These are phyloP conservation scores for Boletellus ananiceps DNA, from an alignment of 768 basidiomycete genomes.

Conservation along the genomic window DNA sequence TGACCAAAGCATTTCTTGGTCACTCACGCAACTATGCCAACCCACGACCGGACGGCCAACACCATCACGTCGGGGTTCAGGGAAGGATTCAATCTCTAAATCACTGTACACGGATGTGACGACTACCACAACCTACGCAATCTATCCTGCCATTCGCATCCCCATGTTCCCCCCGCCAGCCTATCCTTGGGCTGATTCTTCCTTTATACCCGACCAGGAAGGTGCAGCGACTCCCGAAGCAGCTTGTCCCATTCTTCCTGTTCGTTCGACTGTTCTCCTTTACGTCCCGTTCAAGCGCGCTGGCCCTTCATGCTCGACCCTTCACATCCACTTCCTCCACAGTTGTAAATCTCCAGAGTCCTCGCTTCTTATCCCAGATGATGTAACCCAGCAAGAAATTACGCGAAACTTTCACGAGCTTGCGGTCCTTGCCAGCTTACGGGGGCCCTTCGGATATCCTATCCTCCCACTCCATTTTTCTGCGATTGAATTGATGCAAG, in stretches of 20 bases:
- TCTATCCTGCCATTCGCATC: slow-evolving; percentile 41
- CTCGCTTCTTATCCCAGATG: slow-evolving; percentile 31
- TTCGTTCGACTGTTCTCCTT: slow-evolving; percentile 55
- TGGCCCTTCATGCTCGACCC: slow-evolving; percentile 41
- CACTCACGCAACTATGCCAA: slow-evolving; percentile 40
- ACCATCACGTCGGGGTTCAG: slow-evolving; percentile 26
- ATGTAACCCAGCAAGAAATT: slow-evolving; percentile 47
- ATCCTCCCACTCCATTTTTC: slow-evolving; percentile 70
- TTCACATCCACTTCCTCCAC: slow-evolving; percentile 60
- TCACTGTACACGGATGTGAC: slow-evolving; percentile 33
- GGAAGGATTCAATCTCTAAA: slow-evolving; percentile 29
- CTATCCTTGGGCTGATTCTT: slow-evolving; percentile 21
- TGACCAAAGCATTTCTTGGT: slow-evolving; percentile 57
- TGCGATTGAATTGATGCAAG: slow-evolving; percentile 60
- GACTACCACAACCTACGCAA: slow-evolving; percentile 44
- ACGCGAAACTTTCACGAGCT: slow-evolving; percentile 68
- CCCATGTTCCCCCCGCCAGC: slow-evolving; percentile 39
- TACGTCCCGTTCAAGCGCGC: slow-evolving; percentile 43
- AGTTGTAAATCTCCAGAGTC: slow-evolving; percentile 41
- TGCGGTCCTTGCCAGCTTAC: slow-evolving; percentile 48
- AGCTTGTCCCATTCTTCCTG: slow-evolving; percentile 45
- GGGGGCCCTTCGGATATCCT: slow-evolving; percentile 45
- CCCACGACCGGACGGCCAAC: slow-evolving; percentile 17
- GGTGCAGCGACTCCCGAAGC: slow-evolving; percentile 23
- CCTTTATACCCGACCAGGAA: slow-evolving; percentile 34